Evolutionary conservation across 1,139 yeast genomes (phyloP), one percentile per base, ranked within the genome.

Genomic region (Saccharomycopsis hybrid): DNA sequence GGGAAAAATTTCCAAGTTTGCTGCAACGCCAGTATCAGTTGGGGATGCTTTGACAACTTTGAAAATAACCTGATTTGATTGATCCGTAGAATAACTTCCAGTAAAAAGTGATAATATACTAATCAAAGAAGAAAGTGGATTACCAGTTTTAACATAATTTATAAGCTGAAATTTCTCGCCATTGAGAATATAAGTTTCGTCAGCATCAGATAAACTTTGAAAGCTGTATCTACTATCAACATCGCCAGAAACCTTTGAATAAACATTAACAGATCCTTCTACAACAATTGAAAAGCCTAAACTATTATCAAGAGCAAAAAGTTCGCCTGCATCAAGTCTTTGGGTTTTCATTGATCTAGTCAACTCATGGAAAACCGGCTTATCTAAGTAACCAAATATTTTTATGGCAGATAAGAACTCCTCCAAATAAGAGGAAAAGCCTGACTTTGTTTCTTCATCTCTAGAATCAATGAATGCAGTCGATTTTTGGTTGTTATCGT

Each of bases 291-390:
- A 82, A 61, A 92, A 89, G 1, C 97, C 97, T 28, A 84, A 69
- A 24, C 80, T 75, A 51, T 85, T 92, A 56, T 84, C 85, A 44
- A 90, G 67, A 47, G 80, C 74, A 40, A 92, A 66, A 3, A 84
- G 74, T 63, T 92, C 97, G 43, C 89, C 94, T 5, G 78, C 74
- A 35, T 82, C 81, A 42, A 92, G 65, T 57, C 87, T 85, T 61
- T 88, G 90, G 1, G 97, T 92, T 47, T 87, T 85, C 90, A 92
- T 86, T 54, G 85, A 86, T 60, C 86, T 84, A 4, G 97, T 90
- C 58, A 92, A 72, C 60, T 90, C 97, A 61, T 90, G 95, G 63
- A 92, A 90, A 1, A 92, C 97, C 1, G 86, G 85, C 53, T 84
- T 76, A 58, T 92, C 98, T 50, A 92, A 70, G 64, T 90, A 90